Evolutionary conservation across 2,329 filamentous ascomycete genomes (phyloP).

Genomic region (Talaromyces sp.): DNA sequence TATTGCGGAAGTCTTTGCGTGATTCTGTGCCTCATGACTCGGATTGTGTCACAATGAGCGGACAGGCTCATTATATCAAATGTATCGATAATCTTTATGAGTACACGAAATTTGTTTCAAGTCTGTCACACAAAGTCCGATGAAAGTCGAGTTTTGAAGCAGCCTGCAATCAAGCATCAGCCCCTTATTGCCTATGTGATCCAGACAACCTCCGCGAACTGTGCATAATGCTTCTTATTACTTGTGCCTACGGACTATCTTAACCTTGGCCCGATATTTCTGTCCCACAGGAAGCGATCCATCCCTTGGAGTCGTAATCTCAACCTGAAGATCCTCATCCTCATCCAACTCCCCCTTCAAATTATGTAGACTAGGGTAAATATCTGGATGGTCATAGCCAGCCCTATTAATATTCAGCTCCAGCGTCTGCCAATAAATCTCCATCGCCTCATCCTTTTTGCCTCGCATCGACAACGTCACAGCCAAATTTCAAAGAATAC

Average conservation of each 20-base stretch:
- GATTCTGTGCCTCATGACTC: not conserved
- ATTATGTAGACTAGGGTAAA: not conserved
- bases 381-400: not conserved
- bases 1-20: constrained; percentile 7
- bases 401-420: not conserved
- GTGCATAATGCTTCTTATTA: not conserved
- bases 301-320: not conserved
- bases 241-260: not conserved
- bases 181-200: not conserved
- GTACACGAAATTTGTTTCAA: not conserved
- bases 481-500: not conserved
- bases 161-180: not conserved
- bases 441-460: not conserved
- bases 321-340: not conserved
- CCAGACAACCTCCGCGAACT: not conserved
- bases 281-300: not conserved
- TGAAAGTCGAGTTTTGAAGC: not conserved
- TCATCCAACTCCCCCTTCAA: not conserved
- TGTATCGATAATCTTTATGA: not conserved
- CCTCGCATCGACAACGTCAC: not conserved
- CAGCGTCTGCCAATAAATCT: not conserved
- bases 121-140: not conserved
- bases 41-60: not conserved
- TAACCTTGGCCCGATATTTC: not conserved
- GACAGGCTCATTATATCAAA: not conserved